A percentile compares a stretch with the other conserved stretches of the same genome.
These are phyloP conservation scores for Mycena vulgaris DNA, from an alignment of 768 basidiomycete genomes.

Conservation along the genomic window DNA sequence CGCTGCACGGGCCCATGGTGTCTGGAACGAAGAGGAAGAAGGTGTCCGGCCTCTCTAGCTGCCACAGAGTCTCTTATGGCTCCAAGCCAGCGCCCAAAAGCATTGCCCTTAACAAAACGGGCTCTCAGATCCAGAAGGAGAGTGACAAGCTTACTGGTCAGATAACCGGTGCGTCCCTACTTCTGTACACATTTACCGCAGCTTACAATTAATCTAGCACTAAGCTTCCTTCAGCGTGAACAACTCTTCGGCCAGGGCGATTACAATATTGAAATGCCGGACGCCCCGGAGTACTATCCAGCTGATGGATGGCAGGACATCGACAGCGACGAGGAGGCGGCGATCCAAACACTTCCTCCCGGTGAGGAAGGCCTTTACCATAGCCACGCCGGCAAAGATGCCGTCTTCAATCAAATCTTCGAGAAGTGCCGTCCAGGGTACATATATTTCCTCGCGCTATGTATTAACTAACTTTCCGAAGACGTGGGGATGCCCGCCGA, in stretches of 20 bases:
- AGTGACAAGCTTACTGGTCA: neutral
- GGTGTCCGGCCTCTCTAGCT: neutral
- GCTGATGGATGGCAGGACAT: conserved; percentile 5
- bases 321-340: neutral
- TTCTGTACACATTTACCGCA: neutral
- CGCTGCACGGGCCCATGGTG: too few species aligned
- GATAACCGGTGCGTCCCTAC: neutral
- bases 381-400: conserved; percentile 8
- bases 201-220: neutral
- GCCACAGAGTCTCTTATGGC: conserved; percentile 10
- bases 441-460: neutral
- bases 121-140: neutral
- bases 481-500: too few species aligned
- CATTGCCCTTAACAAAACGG: neutral
- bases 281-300: neutral
- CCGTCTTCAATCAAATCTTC: neutral
- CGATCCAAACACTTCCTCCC: neutral
- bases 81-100: neutral
- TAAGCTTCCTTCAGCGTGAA: conserved; percentile 5
- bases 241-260: conserved; percentile 1
- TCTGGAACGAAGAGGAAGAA: neutral
- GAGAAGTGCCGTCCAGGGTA: neutral
- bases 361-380: conserved; percentile 7
- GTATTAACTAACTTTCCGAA: too few species aligned
- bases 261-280: neutral